Conservation (phyloP, 208 protist species). For the Trypanosoma scelopori region DNA sequence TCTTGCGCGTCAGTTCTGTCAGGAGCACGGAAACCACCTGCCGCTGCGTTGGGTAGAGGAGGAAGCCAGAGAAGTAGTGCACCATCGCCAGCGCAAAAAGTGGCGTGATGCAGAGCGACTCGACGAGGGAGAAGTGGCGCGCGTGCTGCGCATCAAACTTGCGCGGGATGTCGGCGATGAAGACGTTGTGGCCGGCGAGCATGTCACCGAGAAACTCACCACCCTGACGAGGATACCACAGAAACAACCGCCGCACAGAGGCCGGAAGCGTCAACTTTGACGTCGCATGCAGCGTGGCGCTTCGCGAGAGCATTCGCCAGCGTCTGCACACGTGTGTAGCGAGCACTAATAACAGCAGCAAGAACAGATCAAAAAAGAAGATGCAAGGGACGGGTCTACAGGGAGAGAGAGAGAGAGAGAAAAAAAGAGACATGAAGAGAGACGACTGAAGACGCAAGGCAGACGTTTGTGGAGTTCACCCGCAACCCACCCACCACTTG, state of each 20-base stretch:
- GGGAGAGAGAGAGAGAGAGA: not conserved
- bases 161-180: slow-evolving; percentile 72
- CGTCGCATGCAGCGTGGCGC: not conserved
- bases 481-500: too few relatives aligned
- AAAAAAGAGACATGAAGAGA: not conserved
- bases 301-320: slow-evolving; percentile 9
- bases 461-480: too few relatives aligned
- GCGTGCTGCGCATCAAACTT: slow-evolving; percentile 67
- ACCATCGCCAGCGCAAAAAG: slow-evolving; percentile 77
- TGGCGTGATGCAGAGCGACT: slow-evolving; percentile 60
- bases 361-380: not conserved
- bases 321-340: not conserved
- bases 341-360: not conserved
- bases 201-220: slow-evolving; percentile 74
- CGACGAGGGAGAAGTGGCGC: slow-evolving; percentile 72
- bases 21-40: slow-evolving; percentile 45
- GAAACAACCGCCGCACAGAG: slow-evolving; percentile 10
- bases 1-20: slow-evolving; percentile 49
- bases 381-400: not conserved
- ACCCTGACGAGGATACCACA: slow-evolving; percentile 60
- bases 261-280: not conserved
- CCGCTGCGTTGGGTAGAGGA: slow-evolving; percentile 53
- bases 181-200: slow-evolving; percentile 73
- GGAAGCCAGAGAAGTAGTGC: slow-evolving; percentile 83
- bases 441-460: too few relatives aligned